A percentile compares a stretch with the other conserved stretches of the same genome.
phyloP scores from a whole-genome alignment of 257 asterid genomes.

The Przewalskia tangutica region DNA sequence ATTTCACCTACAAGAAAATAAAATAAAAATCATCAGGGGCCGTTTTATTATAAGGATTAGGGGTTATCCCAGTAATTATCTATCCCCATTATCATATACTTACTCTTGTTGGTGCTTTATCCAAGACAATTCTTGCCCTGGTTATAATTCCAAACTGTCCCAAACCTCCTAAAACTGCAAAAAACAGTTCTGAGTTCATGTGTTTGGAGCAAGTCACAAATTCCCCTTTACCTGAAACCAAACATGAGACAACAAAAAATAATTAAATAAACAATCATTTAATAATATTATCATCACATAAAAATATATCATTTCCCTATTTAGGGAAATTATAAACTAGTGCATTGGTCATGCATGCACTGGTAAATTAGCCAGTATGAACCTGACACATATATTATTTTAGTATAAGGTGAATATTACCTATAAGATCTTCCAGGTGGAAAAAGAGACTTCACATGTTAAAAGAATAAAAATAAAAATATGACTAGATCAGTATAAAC shows the following conservation, averaged over 20 bases:
- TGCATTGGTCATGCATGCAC: too few relatives aligned
- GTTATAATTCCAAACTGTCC: constrained; percentile 62
- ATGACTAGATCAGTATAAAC: background rate
- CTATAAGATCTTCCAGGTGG: constrained; percentile 19
- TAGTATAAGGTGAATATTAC: constrained; percentile 10
- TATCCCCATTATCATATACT: background rate
- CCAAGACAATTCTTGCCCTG: constrained; percentile 41
- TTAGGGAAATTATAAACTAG: background rate
- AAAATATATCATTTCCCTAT: background rate
- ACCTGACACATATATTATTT: background rate
- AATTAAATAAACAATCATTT: background rate
- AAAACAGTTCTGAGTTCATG: constrained; percentile 35
- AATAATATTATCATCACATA: background rate
- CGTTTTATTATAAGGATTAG: too few relatives aligned
- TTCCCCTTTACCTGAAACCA: constrained; percentile 38
- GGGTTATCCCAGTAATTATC: too few relatives aligned
- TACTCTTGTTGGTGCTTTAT: constrained; percentile 45
- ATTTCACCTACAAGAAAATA: constrained; percentile 27
- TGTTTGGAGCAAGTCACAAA: constrained; percentile 36
- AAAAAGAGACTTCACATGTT: background rate
- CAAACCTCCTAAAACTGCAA: constrained; percentile 48
- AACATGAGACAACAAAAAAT: background rate
- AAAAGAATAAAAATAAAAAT: background rate
- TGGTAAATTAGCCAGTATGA: too few relatives aligned
- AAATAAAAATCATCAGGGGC: background rate